Percentiles rank a stretch among this genome's conserved stretches.
Conservation (phyloP, 345 rosid species). For the Syzygium jambos region DNA sequence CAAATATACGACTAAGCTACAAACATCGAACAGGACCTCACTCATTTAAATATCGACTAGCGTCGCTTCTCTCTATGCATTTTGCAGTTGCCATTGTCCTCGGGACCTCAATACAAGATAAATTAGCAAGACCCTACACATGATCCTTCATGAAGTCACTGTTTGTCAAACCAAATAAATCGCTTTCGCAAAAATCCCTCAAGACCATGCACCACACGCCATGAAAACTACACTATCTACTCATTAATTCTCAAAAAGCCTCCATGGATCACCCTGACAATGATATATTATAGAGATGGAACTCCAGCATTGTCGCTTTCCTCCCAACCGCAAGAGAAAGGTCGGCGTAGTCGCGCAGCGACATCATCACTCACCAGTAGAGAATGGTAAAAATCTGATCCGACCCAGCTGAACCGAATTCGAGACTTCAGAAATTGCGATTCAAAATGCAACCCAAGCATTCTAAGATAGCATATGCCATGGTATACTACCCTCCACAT, state of each 20-base stretch:
- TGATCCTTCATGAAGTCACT: background rate
- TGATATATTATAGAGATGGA: background rate
- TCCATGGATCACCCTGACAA: background rate
- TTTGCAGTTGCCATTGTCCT: background rate
- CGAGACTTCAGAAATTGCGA: background rate
- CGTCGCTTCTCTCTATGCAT: background rate
- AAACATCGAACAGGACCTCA: background rate
- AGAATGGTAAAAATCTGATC: background rate
- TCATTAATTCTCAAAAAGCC: background rate
- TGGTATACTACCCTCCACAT: background rate
- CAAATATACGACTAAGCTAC: background rate
- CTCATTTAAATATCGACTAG: background rate
- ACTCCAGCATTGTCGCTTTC: background rate
- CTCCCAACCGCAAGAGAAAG: background rate
- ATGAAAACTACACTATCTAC: background rate
- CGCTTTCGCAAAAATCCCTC: background rate
- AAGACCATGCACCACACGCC: background rate
- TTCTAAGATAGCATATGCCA: background rate
- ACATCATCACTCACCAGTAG: background rate
- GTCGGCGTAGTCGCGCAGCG: background rate
- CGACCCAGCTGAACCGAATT: background rate
- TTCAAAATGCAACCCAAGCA: background rate
- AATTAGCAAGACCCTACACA: background rate
- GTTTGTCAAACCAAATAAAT: background rate
- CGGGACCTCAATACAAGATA: background rate